Conservation (phyloP, 352 stramenopile species). For the Elongisporangium senticosum region DNA sequence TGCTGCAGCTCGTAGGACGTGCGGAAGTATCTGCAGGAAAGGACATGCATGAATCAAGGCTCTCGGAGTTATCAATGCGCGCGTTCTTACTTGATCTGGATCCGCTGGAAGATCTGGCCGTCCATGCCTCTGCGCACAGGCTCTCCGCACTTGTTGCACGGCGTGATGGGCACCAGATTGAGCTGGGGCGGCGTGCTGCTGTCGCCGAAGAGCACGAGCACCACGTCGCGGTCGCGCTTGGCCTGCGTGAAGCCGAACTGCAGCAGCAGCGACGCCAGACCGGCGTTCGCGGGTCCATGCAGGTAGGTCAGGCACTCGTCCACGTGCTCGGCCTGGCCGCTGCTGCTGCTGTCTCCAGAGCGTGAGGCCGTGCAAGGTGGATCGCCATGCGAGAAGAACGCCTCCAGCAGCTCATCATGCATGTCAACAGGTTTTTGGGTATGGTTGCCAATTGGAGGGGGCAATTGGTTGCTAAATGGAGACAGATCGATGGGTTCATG, state of each 20-base stretch:
- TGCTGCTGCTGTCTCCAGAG: slow-evolving; percentile 2
- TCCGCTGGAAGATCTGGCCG: slow-evolving; percentile 38
- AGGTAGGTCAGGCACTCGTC: slow-evolving; percentile 34
- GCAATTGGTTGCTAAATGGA: background rate
- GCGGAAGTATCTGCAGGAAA: slow-evolving; percentile 30
- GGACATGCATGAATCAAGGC: slow-evolving; percentile 1
- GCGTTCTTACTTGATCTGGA: slow-evolving; percentile 52
- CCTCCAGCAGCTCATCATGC: slow-evolving; percentile 26
- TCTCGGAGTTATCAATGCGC: background rate
- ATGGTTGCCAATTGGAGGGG: background rate
- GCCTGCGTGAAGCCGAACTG: slow-evolving; percentile 59
- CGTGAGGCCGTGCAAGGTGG: slow-evolving; percentile 11
- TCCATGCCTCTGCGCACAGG: slow-evolving; percentile 43
- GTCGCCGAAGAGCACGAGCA: slow-evolving; percentile 40
- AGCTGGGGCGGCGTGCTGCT: slow-evolving; percentile 16
- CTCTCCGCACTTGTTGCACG: slow-evolving; percentile 32
- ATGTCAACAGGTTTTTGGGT: background rate
- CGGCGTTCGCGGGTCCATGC: slow-evolving; percentile 28
- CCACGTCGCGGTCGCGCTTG: slow-evolving; percentile 29
- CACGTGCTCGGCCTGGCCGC: background rate
- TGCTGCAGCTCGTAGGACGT: slow-evolving; percentile 43
- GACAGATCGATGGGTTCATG: background rate
- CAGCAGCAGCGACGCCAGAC: slow-evolving; percentile 58
- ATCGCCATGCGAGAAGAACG: slow-evolving; percentile 60
- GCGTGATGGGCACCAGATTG: slow-evolving; percentile 26